Conservation (phyloP, 345 rosid species). For the Bruguiera sexangula region DNA sequence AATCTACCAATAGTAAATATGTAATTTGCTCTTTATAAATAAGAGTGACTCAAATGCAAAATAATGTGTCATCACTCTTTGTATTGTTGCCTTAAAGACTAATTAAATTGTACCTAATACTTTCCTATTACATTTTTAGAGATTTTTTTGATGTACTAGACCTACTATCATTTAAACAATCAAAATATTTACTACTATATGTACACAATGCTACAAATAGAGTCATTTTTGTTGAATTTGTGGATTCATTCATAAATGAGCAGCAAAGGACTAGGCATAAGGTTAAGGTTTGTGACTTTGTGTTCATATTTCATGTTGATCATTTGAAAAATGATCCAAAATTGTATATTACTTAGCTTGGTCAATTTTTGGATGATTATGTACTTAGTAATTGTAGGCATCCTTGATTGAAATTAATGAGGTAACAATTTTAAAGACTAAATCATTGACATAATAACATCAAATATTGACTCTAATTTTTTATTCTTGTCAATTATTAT, state of each 20-base stretch:
- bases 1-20: too few relatives aligned
- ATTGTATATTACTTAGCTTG: slow-evolving; percentile 66
- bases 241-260: slow-evolving; percentile 78
- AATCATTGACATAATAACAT: background rate
- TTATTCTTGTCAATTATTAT: too few relatives aligned
- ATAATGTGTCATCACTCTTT: too few relatives aligned
- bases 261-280: slow-evolving; percentile 68
- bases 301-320: slow-evolving; percentile 90
- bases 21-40: too few relatives aligned
- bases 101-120: too few relatives aligned
- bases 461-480: too few relatives aligned
- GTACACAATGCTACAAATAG: slow-evolving; percentile 91
- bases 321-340: slow-evolving; percentile 91
- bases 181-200: slow-evolving; percentile 83
- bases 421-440: background rate
- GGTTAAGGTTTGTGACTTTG: slow-evolving; percentile 88
- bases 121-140: slow-evolving; percentile 38
- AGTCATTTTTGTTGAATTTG: slow-evolving; percentile 75
- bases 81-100: too few relatives aligned
- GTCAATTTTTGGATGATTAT: slow-evolving; percentile 67
- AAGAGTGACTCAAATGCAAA: too few relatives aligned
- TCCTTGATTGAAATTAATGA: background rate
- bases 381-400: slow-evolving; percentile 55
- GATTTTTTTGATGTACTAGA: slow-evolving; percentile 61
- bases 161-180: slow-evolving; percentile 65